Base-by-base conservation (phyloP, 2,329 filamentous ascomycete genomes). In the Calonectria naviculata region DNA sequence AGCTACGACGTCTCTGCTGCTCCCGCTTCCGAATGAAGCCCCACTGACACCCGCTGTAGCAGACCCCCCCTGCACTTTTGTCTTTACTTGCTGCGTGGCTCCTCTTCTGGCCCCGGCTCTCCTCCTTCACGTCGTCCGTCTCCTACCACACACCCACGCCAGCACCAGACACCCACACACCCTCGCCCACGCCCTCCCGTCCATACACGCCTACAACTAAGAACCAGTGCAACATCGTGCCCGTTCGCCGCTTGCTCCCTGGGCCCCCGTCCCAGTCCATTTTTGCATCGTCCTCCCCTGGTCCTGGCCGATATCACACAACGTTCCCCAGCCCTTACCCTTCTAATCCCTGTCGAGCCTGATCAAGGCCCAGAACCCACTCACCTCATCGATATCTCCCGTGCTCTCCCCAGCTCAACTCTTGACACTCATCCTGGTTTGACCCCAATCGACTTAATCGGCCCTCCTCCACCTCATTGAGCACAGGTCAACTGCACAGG, bases 71-170 rank as follows among this genome's bases (percentile, higher is more conserved):
- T 74, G 74, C 75, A 47, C 65, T 69, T 65, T 63, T 67, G 49
- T 47, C 64, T 72, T 77, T 75, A 76, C 76, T 73, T 78, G 73
- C 76, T 78, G 68, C 73, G 70, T 77, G 68, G 71, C 75, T 78
- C 68, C 70, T 61, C 73, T 75, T 72, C 71, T 74, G 73, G 68
- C 72, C 71, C 74, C 71, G 67, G 74, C 38, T 71, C 72, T 60
- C n/a, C 52, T 66, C 36, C 49, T 46, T 47, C 52, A 36, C 44
- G 6, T 67, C 52, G 28, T 58, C 64, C 26, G 13, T 34, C 41
- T 21, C 65, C 49, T 24, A 38, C 41, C 31, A 31, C 52, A 67
- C 65, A 60, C 65, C 52, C 65, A 44, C 31, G 31, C 41, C 52
- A 42, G 47, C 54, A 28, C 41, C 54, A 41, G 52, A 58, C 52